These are phyloP conservation scores for Fraxinus ornus DNA, from an alignment of 305 asterid species.

Conservation along the genomic window DNA sequence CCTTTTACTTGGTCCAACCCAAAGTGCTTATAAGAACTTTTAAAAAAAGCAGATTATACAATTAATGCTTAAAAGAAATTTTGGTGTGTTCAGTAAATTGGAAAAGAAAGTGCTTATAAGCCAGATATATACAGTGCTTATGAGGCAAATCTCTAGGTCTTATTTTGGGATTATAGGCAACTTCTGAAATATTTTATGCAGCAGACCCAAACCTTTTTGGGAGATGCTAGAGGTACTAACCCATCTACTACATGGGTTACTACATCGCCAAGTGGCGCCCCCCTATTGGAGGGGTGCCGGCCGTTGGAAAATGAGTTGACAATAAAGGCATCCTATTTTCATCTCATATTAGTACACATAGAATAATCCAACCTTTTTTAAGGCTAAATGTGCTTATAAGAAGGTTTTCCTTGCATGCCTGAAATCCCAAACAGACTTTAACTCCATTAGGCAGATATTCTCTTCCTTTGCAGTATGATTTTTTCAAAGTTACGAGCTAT, in stretches of 20 bases:
- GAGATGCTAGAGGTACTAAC: too few relatives aligned
- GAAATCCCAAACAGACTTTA: not conserved
- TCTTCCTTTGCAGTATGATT: not conserved
- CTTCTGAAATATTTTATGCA: not conserved
- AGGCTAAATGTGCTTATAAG: not conserved
- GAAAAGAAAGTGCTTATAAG: not conserved
- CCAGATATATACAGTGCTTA: not conserved
- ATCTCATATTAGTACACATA: too few relatives aligned
- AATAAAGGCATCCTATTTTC: too few relatives aligned
- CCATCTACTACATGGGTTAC: too few relatives aligned
- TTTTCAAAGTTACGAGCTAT: not conserved
- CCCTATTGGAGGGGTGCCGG: too few relatives aligned
- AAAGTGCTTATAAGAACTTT: not conserved
- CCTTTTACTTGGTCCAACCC: not conserved
- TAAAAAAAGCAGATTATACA: not conserved
- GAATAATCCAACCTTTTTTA: too few relatives aligned
- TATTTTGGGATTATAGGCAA: not conserved
- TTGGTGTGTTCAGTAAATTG: not conserved
- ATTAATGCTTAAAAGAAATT: not conserved
- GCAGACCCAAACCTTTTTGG: not conserved
- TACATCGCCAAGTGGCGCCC: too few relatives aligned
- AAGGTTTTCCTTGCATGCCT: not conserved
- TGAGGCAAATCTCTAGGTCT: not conserved
- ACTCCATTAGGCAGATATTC: not conserved
- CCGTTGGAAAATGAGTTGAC: too few relatives aligned